These are phyloP conservation scores for Acorus gramineus DNA, from an alignment of 106 monocot species.

Conservation along the genomic window DNA sequence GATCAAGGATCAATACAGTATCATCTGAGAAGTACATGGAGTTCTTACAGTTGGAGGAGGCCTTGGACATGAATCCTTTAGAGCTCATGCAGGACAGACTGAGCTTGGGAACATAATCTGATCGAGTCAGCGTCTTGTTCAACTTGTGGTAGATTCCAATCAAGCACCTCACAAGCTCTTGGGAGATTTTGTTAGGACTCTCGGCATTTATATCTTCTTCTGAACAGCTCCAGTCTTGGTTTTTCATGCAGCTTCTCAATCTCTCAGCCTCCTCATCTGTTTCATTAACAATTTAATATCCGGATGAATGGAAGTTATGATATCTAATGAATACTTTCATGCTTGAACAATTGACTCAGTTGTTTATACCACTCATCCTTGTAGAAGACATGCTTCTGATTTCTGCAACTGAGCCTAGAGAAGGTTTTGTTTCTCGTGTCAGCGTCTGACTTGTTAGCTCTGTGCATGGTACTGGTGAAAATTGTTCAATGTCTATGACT, in stretches of 20 bases:
- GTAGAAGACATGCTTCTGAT: slow-evolving; percentile 9
- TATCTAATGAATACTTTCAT: no score
- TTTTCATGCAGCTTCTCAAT: slow-evolving; percentile 8
- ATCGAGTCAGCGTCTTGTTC: slow-evolving; percentile 13
- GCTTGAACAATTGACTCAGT: neutral
- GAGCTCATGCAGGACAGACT: slow-evolving; percentile 68
- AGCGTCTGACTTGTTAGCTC: slow-evolving; percentile 7
- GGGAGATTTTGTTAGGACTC: slow-evolving; percentile 63
- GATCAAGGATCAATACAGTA: slow-evolving; percentile 12
- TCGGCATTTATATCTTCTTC: slow-evolving; percentile 15
- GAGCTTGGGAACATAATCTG: slow-evolving; percentile 25
- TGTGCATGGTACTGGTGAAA: slow-evolving; percentile 3
- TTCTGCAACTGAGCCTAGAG: slow-evolving; percentile 27
- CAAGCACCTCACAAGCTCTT: slow-evolving; percentile 45
- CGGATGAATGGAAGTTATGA: no score
- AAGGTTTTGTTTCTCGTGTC: slow-evolving; percentile 15
- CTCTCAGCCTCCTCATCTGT: slow-evolving; percentile 35
- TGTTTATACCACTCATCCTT: neutral
- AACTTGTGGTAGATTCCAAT: slow-evolving; percentile 66
- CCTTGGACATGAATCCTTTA: slow-evolving; percentile 25
- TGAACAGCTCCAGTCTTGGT: neutral
- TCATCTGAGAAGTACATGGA: slow-evolving; percentile 21
- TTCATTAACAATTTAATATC: neutral
- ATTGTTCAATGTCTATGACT: slow-evolving; percentile 13
- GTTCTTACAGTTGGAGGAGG: slow-evolving; percentile 25